These are phyloP conservation scores for Strobilomyces confusus DNA, from an alignment of 768 basidiomycete genomes.

Conservation along the genomic window DNA sequence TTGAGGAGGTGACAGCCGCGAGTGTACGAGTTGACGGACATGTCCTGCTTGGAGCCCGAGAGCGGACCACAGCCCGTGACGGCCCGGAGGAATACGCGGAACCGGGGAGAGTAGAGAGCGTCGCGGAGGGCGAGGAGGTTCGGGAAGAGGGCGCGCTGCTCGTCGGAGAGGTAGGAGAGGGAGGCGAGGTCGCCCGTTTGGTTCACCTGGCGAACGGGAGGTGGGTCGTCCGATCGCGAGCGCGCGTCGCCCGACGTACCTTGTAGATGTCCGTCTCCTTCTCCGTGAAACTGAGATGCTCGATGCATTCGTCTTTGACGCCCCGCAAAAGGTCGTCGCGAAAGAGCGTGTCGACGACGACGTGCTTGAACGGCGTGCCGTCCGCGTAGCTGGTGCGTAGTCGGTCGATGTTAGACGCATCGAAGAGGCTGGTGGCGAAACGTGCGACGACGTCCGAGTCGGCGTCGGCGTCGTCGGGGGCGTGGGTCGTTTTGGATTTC, in stretches of 20 bases:
- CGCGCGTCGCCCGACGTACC: slow-evolving; percentile 39
- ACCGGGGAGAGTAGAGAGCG: slow-evolving; percentile 82
- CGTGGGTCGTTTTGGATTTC: slow-evolving; percentile 36
- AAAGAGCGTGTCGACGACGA: slow-evolving; percentile 76
- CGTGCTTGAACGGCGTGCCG: slow-evolving; percentile 77
- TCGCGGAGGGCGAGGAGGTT: slow-evolving; percentile 79
- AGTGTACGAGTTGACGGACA: slow-evolving; percentile 90
- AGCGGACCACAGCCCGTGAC: slow-evolving; percentile 93
- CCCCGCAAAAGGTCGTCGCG: slow-evolving; percentile 74
- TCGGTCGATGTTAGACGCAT: slow-evolving; percentile 49
- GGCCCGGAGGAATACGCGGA: slow-evolving; percentile 76
- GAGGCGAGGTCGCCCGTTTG: slow-evolving; percentile 97
- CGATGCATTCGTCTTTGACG: slow-evolving; percentile 81
- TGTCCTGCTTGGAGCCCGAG: slow-evolving; percentile 89
- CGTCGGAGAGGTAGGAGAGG: slow-evolving; percentile 75
- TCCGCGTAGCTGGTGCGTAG: slow-evolving; percentile 53
- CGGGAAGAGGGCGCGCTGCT: slow-evolving; percentile 76
- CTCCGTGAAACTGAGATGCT: slow-evolving; percentile 77
- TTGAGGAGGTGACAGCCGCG: slow-evolving; percentile 92
- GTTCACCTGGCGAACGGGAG: slow-evolving; percentile 59
- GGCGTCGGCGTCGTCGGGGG: slow-evolving; percentile 11
- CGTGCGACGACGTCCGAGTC: slow-evolving; percentile 14
- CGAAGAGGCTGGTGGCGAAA: slow-evolving; percentile 47
- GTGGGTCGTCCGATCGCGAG: not conserved
- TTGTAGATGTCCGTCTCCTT: slow-evolving; percentile 99